Percentiles rank a stretch among this genome's conserved stretches.
phyloP scores from a whole-genome alignment of 2,329 filamentous ascomycete species.

The Teratosphaeria pseudoeucalypti region DNA sequence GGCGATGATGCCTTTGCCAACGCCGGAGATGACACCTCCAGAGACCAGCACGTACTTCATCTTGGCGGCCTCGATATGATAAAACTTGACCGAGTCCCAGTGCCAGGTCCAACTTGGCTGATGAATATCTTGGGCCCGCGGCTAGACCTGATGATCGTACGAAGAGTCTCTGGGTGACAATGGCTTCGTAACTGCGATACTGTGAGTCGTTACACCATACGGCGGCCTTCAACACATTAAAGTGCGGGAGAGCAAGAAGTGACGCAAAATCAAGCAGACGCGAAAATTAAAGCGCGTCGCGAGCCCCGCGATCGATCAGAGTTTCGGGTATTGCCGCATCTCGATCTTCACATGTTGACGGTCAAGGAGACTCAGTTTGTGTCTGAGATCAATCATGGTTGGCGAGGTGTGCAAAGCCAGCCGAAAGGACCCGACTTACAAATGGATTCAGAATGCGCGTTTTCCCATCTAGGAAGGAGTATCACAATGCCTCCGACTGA shows the following conservation, averaged over 20 bases:
- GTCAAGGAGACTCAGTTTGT: background rate
- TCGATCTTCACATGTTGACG: background rate
- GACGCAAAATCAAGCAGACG: background rate
- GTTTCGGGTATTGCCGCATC: background rate
- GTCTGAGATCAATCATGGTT: background rate
- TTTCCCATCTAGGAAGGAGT: background rate
- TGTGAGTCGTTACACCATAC: slow-evolving; percentile 19
- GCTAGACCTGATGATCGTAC: background rate
- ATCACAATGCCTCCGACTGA: background rate
- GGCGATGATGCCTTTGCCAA: slow-evolving; percentile 37
- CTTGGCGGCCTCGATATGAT: slow-evolving; percentile 25
- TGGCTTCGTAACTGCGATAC: background rate
- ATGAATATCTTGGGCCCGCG: background rate
- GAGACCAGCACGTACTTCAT: slow-evolving; percentile 79
- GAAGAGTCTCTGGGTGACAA: background rate
- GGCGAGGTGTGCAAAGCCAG: background rate
- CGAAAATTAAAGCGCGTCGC: background rate
- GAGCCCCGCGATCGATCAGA: background rate
- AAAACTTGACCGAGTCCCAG: background rate
- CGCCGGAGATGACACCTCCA: slow-evolving; percentile 56
- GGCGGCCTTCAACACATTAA: slow-evolving; percentile 22
- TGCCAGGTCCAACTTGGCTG: background rate
- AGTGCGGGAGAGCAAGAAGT: slow-evolving; percentile 1
- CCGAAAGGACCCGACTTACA: background rate
- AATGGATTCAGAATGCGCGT: background rate